Evolutionary conservation across 352 stramenopile species (phyloP).

Genomic region (Phytopythium vexans): DNA sequence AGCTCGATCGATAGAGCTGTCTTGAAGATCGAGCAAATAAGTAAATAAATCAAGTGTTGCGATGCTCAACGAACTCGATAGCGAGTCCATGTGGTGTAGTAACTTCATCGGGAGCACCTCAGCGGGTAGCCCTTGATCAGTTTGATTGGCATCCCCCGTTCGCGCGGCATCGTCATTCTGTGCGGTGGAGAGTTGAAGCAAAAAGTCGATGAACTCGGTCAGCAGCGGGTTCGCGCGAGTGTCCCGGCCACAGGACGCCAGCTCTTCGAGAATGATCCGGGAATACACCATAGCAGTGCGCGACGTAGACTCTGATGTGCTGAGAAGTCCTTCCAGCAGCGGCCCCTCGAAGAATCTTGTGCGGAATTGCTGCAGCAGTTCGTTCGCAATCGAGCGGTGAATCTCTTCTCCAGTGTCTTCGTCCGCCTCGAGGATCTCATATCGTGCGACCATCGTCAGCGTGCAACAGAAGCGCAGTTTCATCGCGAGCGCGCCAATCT

Average conservation of each 20-base stretch:
- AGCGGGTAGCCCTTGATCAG: constrained; percentile 5
- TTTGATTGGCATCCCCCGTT: constrained; percentile 9
- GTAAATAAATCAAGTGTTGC: constrained; percentile 83
- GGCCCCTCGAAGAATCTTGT: constrained; percentile 66
- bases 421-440: constrained; percentile 51
- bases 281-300: constrained; percentile 73
- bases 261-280: constrained; percentile 75
- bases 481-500: constrained; percentile 55
- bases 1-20: constrained; percentile 52
- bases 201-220: constrained; percentile 73
- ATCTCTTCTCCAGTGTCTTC: constrained; percentile 36
- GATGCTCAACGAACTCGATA: constrained; percentile 78
- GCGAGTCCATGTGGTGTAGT: constrained; percentile 75
- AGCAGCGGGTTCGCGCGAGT: constrained; percentile 74
- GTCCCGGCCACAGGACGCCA: constrained; percentile 65
- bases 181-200: constrained; percentile 32
- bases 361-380: constrained; percentile 72
- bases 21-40: constrained; percentile 63
- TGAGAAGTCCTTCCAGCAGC: constrained; percentile 61
- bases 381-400: constrained; percentile 63
- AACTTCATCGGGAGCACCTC: constrained; percentile 64
- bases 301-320: constrained; percentile 63
- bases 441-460: constrained; percentile 76
- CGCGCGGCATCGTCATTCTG: neutral
- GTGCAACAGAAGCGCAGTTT: constrained; percentile 84